Conservation (phyloP, 805 yeast genomes). For the Sungouiozyma ichnusensis region DNA sequence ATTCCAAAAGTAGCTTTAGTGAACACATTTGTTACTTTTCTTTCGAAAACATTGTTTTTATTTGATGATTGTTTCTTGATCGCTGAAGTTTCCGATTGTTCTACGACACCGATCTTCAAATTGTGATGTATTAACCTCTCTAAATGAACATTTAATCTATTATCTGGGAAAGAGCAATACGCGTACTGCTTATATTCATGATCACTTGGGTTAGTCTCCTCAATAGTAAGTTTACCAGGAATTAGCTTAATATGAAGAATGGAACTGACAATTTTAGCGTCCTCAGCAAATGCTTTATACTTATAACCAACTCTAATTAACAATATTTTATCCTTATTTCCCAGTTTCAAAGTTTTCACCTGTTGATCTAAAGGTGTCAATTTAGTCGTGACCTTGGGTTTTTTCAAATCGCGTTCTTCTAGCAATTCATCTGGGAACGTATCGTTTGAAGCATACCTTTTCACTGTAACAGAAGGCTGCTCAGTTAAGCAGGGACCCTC, state of each 20-base stretch:
- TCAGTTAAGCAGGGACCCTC: neutral
- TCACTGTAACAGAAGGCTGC: neutral
- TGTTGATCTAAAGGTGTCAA: conserved; percentile 79
- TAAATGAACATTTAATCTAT: conserved; percentile 61
- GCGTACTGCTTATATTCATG: conserved; percentile 51
- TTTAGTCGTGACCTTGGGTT: conserved; percentile 1
- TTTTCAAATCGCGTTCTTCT: neutral
- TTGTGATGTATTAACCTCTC: conserved; percentile 65
- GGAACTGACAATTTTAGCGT: conserved; percentile 61
- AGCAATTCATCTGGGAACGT: neutral
- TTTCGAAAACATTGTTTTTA: conserved; percentile 47
- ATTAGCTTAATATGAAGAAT: conserved; percentile 61
- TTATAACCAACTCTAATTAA: conserved; percentile 89
- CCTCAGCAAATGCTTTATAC: conserved; percentile 76
- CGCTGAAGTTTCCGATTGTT: conserved; percentile 75
- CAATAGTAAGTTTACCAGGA: conserved; percentile 53
- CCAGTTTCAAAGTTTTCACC: conserved; percentile 50
- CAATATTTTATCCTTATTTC: conserved; percentile 56
- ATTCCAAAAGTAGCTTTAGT: conserved; percentile 69
- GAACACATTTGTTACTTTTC: conserved; percentile 61
- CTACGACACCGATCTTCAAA: conserved; percentile 74
- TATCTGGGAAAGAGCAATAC: conserved; percentile 77
- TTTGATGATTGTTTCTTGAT: conserved; percentile 44
- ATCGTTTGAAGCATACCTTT: conserved; percentile 2
- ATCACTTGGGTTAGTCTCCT: conserved; percentile 42